Evolutionary conservation across 208 protist genomes (phyloP).

Genomic region (Leptomonas seymouri): DNA sequence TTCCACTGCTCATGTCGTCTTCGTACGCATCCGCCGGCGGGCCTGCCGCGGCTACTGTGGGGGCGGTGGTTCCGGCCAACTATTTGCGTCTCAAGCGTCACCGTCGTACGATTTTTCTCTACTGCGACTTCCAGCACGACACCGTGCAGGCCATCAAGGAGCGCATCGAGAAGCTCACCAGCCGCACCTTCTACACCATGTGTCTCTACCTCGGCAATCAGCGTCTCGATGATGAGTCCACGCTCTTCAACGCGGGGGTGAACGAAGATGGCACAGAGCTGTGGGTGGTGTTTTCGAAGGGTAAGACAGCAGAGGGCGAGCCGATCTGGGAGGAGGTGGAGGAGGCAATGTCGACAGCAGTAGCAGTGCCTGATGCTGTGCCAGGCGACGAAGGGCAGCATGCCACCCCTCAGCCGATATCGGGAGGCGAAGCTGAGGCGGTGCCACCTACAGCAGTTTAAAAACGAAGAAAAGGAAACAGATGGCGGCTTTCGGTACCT

Average conservation of each 20-base stretch:
- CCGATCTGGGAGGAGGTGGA: conserved; percentile 74
- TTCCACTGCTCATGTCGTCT: conserved; percentile 11
- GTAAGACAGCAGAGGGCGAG: conserved; percentile 63
- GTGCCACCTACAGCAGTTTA: neutral
- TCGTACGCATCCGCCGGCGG: conserved; percentile 23
- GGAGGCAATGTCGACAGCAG: conserved; percentile 57
- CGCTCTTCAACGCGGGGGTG: conserved; percentile 81
- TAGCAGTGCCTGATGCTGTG: conserved; percentile 1
- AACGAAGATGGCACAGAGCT: conserved; percentile 82
- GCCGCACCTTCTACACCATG: conserved; percentile 77
- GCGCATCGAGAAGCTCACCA: conserved; percentile 84
- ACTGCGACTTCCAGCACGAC: conserved; percentile 91
- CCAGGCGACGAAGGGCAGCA: conserved; percentile 13
- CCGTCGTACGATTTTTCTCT: conserved; percentile 85
- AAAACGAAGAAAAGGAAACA: neutral
- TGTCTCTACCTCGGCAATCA: conserved; percentile 79
- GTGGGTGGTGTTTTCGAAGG: conserved; percentile 75
- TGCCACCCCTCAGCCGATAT: neutral
- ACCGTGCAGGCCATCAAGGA: conserved; percentile 92
- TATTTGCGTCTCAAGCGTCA: conserved; percentile 82
- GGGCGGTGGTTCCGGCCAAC: conserved; percentile 52
- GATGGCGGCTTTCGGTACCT: too few relatives aligned
- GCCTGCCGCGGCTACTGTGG: neutral
- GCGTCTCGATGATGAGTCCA: conserved; percentile 78
- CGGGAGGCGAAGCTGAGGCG: neutral